Conservation (phyloP, 495 filamentous ascomycete genomes). For the Penicillium waksmanii region DNA sequence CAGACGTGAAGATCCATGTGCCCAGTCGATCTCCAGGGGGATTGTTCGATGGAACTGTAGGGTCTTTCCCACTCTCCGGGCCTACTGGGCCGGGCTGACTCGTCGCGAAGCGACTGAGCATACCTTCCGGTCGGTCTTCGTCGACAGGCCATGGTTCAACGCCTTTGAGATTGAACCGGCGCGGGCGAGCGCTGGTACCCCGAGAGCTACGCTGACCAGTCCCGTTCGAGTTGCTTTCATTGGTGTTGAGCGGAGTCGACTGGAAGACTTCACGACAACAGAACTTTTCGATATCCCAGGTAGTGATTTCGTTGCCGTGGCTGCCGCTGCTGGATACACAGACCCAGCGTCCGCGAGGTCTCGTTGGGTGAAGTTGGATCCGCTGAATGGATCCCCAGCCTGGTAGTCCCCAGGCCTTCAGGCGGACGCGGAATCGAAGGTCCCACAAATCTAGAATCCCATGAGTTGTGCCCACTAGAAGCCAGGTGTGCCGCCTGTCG, state of each 20-base stretch:
- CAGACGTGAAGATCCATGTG: conserved; percentile 55
- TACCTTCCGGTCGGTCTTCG: conserved; percentile 83
- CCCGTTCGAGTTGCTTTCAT: conserved; percentile 23
- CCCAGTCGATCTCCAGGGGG: conserved; percentile 59
- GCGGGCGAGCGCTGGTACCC: conserved; percentile 44
- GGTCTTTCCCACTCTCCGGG: conserved; percentile 48
- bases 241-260: conserved; percentile 41
- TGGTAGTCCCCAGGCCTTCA: conserved; percentile 88
- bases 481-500: conserved; percentile 83
- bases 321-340: conserved; percentile 88
- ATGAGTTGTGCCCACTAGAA: conserved; percentile 88
- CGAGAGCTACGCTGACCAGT: conserved; percentile 22
- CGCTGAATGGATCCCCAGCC: conserved; percentile 82
- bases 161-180: conserved; percentile 59
- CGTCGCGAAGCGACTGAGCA: conserved; percentile 86
- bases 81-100: conserved; percentile 39
- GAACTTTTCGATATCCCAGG: conserved; percentile 94
- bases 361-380: conserved; percentile 74
- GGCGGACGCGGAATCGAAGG: conserved; percentile 82
- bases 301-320: conserved; percentile 82
- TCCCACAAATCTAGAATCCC: conserved; percentile 96
- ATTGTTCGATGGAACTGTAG: conserved; percentile 35
- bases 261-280: conserved; percentile 89
- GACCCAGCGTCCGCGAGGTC: conserved; percentile 76
- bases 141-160: conserved; percentile 92